Evolutionary conservation across 2,329 filamentous ascomycete species (phyloP), one percentile per base, ranked within the genome.

Genomic region (Beauveria caledonica): DNA sequence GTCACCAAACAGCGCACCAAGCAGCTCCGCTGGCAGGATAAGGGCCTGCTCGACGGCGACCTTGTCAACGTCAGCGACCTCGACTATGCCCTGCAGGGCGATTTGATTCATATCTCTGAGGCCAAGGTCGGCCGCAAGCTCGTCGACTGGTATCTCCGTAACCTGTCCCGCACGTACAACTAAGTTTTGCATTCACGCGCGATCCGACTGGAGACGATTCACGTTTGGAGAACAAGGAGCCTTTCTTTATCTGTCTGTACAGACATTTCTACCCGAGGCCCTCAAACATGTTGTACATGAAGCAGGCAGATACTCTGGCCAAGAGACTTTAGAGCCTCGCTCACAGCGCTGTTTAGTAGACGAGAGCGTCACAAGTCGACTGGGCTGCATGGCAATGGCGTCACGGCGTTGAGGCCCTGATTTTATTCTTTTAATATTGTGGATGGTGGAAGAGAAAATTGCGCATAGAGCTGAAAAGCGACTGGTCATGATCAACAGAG

Each of bases 1-100:
- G 92, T 99, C 65, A 97, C 95, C 82, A 99, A 99, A 86, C 94
- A 99, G 82, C 89, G 94, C 72, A 97, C 90, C 73, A 89, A 95
- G 80, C 94, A 99, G 79, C 85, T 95, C 67, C 87, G 94, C 76
- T 97, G 93, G 90, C 87, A 85, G 65, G 94, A 86, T 64, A 90
- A 91, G 69, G 90, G 90, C 46, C 80, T 99, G 66, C 77, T 99
- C 64, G 93, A 97, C 66, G 94, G 94, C 62, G 94, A 99, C 68
- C 83, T 92, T 65, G 88, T 95, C 69, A 96, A 93, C 73, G 90
- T 91, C 66, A 95, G 90, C 76, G 94, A 99, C 74, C 83, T 99
- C 63, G 94, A 99, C 80, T 99, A 97, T 74, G 94, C 94, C 65
- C 85, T 99, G 78, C 90, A 97, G 78, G 90, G 92, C 67, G 93